Percentiles rank a stretch among this genome's conserved stretches.
phyloP scores from a whole-genome alignment of 2,329 filamentous ascomycete species.

The Fulvia fulva region DNA sequence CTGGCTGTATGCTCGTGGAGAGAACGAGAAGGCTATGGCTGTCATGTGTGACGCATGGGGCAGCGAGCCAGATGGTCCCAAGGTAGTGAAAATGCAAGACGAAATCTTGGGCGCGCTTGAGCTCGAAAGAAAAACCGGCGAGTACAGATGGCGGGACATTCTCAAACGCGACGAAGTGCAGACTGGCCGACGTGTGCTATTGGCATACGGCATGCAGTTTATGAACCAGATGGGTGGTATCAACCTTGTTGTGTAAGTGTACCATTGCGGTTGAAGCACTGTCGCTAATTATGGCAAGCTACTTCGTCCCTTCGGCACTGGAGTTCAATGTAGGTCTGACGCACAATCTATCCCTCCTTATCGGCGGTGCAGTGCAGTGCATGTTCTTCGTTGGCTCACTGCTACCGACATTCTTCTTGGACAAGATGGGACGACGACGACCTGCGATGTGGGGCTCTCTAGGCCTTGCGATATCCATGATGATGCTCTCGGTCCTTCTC shows the following conservation, averaged over 20 bases:
- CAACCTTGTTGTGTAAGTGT: slow-evolving; percentile 36
- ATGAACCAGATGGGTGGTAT: slow-evolving; percentile 34
- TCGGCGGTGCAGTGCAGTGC: slow-evolving; percentile 44
- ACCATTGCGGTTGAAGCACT: not conserved
- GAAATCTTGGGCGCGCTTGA: slow-evolving; percentile 37
- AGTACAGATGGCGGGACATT: slow-evolving; percentile 38
- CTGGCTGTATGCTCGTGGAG: slow-evolving; percentile 36
- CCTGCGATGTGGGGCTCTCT: slow-evolving; percentile 36
- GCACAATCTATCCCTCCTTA: slow-evolving; percentile 43
- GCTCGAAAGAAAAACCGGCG: slow-evolving; percentile 36
- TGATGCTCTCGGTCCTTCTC: slow-evolving; percentile 39
- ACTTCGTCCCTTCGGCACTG: slow-evolving; percentile 45
- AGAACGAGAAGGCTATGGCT: slow-evolving; percentile 32
- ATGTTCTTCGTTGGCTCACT: slow-evolving; percentile 44
- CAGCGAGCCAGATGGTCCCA: slow-evolving; percentile 24
- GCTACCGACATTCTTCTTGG: slow-evolving; percentile 45
- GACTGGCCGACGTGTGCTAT: slow-evolving; percentile 38
- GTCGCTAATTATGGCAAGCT: slow-evolving; percentile 21
- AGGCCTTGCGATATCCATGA: slow-evolving; percentile 38
- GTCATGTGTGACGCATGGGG: slow-evolving; percentile 35
- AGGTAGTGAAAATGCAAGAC: slow-evolving; percentile 30
- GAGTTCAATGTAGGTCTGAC: slow-evolving; percentile 45
- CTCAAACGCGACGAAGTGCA: slow-evolving; percentile 40
- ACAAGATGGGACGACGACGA: slow-evolving; percentile 36
- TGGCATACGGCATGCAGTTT: slow-evolving; percentile 28